These are phyloP conservation scores for Marasmius fiardii DNA, from an alignment of 1,284 basidiomycete genomes.

Conservation along the genomic window DNA sequence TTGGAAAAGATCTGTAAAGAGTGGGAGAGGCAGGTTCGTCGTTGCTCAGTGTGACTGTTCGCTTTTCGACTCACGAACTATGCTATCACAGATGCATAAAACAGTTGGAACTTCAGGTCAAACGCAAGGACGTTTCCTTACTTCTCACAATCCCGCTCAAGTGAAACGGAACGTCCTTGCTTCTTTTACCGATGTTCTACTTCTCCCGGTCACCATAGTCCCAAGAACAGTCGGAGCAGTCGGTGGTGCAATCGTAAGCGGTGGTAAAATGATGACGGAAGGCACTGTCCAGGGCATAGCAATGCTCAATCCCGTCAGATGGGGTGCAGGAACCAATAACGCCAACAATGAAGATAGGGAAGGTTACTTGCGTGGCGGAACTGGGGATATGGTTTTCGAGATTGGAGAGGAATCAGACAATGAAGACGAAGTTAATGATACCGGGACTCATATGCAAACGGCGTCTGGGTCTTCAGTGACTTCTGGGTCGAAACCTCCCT, in stretches of 20 bases:
- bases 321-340: slow-evolving; percentile 42
- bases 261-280: slow-evolving; percentile 50
- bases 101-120: slow-evolving; percentile 21
- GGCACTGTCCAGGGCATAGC: slow-evolving; percentile 76
- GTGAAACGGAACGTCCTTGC: slow-evolving; percentile 92
- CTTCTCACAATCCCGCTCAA: slow-evolving; percentile 85
- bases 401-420: slow-evolving; percentile 55
- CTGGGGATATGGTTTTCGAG: slow-evolving; percentile 56
- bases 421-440: slow-evolving; percentile 21
- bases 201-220: slow-evolving; percentile 94
- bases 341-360: slow-evolving; percentile 1
- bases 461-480: not conserved
- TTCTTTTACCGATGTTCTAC: slow-evolving; percentile 86
- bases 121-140: slow-evolving; percentile 62
- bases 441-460: not conserved
- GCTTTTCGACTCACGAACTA: not conserved
- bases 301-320: slow-evolving; percentile 85
- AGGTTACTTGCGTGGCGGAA: slow-evolving; percentile 14
- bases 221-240: slow-evolving; percentile 83
- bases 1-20: slow-evolving; percentile 75
- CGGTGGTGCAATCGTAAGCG: slow-evolving; percentile 67
- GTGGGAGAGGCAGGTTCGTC: slow-evolving; percentile 72
- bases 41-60: not conserved
- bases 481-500: not conserved
- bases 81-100: slow-evolving; percentile 19